Evolutionary conservation across 805 yeast species (phyloP), one percentile per base, ranked within the genome.

Genomic region (Yarrowia hollandica): DNA sequence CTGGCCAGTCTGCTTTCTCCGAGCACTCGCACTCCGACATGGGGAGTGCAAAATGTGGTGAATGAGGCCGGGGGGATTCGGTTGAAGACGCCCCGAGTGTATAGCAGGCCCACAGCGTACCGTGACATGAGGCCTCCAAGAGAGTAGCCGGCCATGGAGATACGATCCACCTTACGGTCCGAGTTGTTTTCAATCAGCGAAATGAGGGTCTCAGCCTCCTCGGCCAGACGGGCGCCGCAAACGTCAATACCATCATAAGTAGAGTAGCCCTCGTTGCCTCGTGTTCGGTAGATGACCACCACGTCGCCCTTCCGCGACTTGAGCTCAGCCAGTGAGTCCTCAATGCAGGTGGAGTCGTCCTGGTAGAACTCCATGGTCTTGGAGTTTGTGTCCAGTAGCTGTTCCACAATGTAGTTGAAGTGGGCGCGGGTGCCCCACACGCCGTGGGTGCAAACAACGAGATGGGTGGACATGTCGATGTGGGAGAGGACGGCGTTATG

Each of bases 211-310:
- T 74, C 69, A 50, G 90, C 83, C 70, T 90, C 96, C 57, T 79
- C 79, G 1, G 86, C 83, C 7, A 88, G 85, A 19, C 95, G 75
- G 52, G 82, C 76, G 1, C 96, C 96, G 67, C 94, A 88, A 23
- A 88, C 82, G 64, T 89, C 96, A 19, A 89, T 82, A 1, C 96
- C 96, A 67, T 90, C 96, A 65, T 88, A 85, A 2, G 96, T 90
- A 66, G 81, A 80, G 68, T 82, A 87, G 6, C 91, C 92, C 59
- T 82, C 79, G 66, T 85, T 87, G 16, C 85, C 75, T 26, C 77
- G 78, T 0, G 89, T 77, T 42, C 79, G 75, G 65, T 82, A 79
- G 19, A 82, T 77, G 2, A 78, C 69, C 1, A 73, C 58, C 60
- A 63, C 16, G 54, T 68, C 61, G 2, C 67, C 66, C n/a, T 72